phyloP scores from a whole-genome alignment of 306 rosid genomes.

The Cucurbita moschata region DNA sequence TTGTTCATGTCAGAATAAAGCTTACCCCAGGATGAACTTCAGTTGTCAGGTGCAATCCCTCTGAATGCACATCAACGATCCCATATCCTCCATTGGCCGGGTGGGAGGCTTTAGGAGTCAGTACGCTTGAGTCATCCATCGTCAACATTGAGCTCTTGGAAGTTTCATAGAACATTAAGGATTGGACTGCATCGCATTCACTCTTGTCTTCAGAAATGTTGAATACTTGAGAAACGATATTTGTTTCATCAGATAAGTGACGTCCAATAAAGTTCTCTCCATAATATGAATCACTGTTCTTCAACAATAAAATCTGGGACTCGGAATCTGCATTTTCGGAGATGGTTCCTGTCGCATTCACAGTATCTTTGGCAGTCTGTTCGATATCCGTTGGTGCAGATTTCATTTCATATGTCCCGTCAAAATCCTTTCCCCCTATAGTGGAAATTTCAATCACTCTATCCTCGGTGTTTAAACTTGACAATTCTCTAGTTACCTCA shows the following conservation, averaged over 20 bases:
- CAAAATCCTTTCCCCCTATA: background rate
- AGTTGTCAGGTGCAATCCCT: constrained; percentile 17
- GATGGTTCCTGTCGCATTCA: constrained; percentile 5
- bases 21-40: constrained; percentile 40
- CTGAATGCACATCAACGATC: constrained; percentile 23
- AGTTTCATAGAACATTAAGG: constrained; percentile 14
- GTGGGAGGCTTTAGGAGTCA: constrained; percentile 10
- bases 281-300: background rate
- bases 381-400: background rate
- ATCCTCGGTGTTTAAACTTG: background rate
- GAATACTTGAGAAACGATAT: background rate
- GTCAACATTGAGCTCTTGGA: constrained; percentile 19
- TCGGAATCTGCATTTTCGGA: constrained; percentile 6
- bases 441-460: constrained; percentile 2
- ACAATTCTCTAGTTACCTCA: background rate
- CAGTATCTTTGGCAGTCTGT: constrained; percentile 7
- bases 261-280: background rate
- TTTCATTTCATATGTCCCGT: constrained; percentile 8
- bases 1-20: background rate
- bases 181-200: constrained; percentile 11
- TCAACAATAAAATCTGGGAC: background rate
- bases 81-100: constrained; percentile 24
- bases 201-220: background rate
- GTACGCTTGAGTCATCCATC: constrained; percentile 19
- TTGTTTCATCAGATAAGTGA: background rate